Conservation (phyloP, 176 grass and related monocot genomes). For the Puccinellia tenuiflora region DNA sequence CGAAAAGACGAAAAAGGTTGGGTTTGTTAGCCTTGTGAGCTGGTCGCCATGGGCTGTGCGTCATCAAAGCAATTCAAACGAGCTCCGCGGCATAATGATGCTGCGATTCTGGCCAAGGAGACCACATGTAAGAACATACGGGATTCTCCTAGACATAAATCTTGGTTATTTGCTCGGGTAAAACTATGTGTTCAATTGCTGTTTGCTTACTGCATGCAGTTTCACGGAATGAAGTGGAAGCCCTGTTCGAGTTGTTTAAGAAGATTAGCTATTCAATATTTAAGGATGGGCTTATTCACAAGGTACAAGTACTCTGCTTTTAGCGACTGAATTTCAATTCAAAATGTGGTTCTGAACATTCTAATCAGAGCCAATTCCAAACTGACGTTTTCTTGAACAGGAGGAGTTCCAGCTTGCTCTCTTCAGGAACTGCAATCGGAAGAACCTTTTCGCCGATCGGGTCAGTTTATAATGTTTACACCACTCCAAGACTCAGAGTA, state of each 20-base stretch:
- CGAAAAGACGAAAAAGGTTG: not conserved
- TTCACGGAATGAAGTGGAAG: conserved; percentile 72
- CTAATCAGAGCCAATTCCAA: not conserved
- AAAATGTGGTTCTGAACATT: not conserved
- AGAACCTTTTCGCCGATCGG: conserved; percentile 72
- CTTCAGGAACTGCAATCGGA: conserved; percentile 62
- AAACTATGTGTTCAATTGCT: not conserved
- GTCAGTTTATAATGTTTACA: conserved; percentile 25
- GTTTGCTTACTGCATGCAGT: conserved; percentile 31
- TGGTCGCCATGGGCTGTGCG: conserved; percentile 51
- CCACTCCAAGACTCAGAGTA: not conserved
- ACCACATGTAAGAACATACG: conserved; percentile 59
- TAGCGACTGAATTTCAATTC: not conserved
- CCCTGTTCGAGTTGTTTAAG: conserved; percentile 73
- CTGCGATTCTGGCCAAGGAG: conserved; percentile 44
- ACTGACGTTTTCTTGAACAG: conserved; percentile 19
- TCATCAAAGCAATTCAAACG: conserved; percentile 40
- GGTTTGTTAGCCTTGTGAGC: not conserved
- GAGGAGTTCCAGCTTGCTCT: conserved; percentile 86
- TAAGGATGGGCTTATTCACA: conserved; percentile 76
- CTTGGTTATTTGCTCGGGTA: not conserved
- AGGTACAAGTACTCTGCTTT: conserved; percentile 19
- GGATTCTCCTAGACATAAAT: not conserved
- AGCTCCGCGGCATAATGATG: conserved; percentile 41
- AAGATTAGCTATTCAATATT: conserved; percentile 73